Evolutionary conservation across 805 yeast genomes (phyloP), one percentile per base, ranked within the genome.

Genomic region (Ogataea haglerorum): DNA sequence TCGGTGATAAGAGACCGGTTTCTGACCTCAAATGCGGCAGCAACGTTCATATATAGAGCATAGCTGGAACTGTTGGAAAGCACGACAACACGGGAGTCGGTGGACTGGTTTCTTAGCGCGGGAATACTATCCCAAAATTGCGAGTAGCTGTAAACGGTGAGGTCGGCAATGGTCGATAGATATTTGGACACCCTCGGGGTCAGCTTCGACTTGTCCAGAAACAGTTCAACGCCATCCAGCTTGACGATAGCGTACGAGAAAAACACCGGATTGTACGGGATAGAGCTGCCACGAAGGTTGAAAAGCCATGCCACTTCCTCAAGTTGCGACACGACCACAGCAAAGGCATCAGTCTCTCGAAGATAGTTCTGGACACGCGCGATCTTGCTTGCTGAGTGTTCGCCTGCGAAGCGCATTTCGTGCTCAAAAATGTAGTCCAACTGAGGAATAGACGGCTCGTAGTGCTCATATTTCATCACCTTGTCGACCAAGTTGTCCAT

Each of bases 201-300:
- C 51, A 51, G 70, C 72, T 41, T 65, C 51, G 44, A 67, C 63
- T 47, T 55, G 51, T 73, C 73, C 27, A 69, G 63, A 51, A 67
- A 76, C 27, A 76, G 51, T 2, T 51, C 53, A 16, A 67, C 60
- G 12, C 56, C 53, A 34, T 63, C 65, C 4, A 53, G 55, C 6
- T 72, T 66, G 16, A 81, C 67, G 1, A 74, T 57, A 2, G 77
- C 67, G 52, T 80, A 85, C 7, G 90, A 70, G 63, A 80, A 88
- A 59, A 91, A 93, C 2, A 89, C 91, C 0, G 98, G 97, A 54
- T 83, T 82, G 58, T 74, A 91, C 4, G 81, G 82, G 43, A 91
- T 82, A 59, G 91, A 98, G 16, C 53, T 46, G 12, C 80, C 81
- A 44, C 82, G 61, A 41, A 76, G 57, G 47, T 75, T 75, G 44